phyloP scores from a whole-genome alignment of 164 flowering plant genomes.

The Paratinospora sagittata region DNA sequence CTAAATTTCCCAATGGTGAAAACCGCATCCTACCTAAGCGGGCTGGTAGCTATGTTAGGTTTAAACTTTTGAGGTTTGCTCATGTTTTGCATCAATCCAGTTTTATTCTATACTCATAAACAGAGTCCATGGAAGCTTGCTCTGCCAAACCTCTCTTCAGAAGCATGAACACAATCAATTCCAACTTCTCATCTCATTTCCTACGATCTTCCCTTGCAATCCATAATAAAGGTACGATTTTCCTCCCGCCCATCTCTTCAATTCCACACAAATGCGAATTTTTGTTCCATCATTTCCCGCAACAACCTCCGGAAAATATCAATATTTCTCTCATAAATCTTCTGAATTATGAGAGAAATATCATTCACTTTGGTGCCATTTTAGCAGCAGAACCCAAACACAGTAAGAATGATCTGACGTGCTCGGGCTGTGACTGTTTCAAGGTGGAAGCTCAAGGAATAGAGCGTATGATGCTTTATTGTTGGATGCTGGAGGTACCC shows the following conservation, averaged over 20 bases:
- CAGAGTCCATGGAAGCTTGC: slow-evolving; percentile 30
- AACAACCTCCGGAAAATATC: too few species aligned
- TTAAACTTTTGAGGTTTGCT: too few species aligned
- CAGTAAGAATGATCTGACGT: neutral
- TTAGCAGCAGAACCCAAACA: neutral
- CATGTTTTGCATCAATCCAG: too few species aligned
- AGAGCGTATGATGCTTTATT: slow-evolving; percentile 72
- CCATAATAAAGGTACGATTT: slow-evolving; percentile 21
- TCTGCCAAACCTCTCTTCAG: slow-evolving; percentile 20
- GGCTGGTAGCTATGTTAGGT: too few species aligned
- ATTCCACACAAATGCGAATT: neutral
- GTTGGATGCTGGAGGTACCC: slow-evolving; percentile 94
- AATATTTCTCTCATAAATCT: neutral
- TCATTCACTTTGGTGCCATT: neutral
- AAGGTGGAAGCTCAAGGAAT: slow-evolving; percentile 20
- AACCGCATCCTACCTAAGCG: too few species aligned
- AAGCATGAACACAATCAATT: slow-evolving; percentile 23
- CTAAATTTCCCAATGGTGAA: too few species aligned
- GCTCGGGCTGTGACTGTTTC: neutral
- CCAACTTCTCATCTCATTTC: slow-evolving; percentile 15
- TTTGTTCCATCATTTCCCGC: neutral
- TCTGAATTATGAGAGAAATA: neutral
- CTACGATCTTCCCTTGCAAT: slow-evolving; percentile 22
- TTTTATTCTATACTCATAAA: too few species aligned
- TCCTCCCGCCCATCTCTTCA: neutral